A percentile compares a stretch with the other conserved stretches of the same genome.
These are phyloP conservation scores for Orbilia ellipsospora DNA, from an alignment of 2,329 filamentous ascomycete genomes.

Conservation along the genomic window DNA sequence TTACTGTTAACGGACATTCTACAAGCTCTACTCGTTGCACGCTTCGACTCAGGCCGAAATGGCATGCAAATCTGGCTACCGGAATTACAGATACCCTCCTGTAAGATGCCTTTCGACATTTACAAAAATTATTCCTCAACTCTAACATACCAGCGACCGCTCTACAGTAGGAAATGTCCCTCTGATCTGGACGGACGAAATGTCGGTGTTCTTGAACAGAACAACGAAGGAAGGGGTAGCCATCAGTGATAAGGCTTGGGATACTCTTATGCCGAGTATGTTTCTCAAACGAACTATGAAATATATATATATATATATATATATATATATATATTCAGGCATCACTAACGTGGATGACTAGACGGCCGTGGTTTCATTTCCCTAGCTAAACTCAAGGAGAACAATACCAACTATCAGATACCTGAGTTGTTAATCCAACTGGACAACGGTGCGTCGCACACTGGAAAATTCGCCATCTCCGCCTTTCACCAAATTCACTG, in stretches of 20 bases:
- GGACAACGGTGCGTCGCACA: slow-evolving; percentile 13
- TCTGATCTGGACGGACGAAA: slow-evolving; percentile 1
- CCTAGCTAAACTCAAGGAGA: slow-evolving; percentile 3
- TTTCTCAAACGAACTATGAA: slow-evolving; percentile 10
- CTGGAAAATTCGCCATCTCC: slow-evolving; percentile 10
- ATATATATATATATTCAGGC: too few species aligned
- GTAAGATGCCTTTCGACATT: too few species aligned
- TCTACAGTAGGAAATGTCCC: slow-evolving; percentile 11
- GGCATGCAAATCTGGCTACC: too few species aligned
- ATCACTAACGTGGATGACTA: not conserved
- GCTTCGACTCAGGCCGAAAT: not conserved
- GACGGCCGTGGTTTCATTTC: slow-evolving; percentile 12
- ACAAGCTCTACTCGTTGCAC: slow-evolving; percentile 15
- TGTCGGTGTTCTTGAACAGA: slow-evolving; percentile 13
- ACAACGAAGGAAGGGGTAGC: slow-evolving; percentile 7
- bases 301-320: too few species aligned
- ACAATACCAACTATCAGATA: slow-evolving; percentile 9
- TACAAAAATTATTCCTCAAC: too few species aligned
- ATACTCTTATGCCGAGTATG: slow-evolving; percentile 11
- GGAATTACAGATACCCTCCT: too few species aligned
- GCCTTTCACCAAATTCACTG: slow-evolving; percentile 7
- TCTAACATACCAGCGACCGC: too few species aligned
- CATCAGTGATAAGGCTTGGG: slow-evolving; percentile 10
- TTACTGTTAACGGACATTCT: slow-evolving; percentile 10
- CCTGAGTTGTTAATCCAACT: slow-evolving; percentile 9